Evolutionary conservation across 2,329 filamentous ascomycete genomes (phyloP).

Genomic region (Juglanconis oblonga): DNA sequence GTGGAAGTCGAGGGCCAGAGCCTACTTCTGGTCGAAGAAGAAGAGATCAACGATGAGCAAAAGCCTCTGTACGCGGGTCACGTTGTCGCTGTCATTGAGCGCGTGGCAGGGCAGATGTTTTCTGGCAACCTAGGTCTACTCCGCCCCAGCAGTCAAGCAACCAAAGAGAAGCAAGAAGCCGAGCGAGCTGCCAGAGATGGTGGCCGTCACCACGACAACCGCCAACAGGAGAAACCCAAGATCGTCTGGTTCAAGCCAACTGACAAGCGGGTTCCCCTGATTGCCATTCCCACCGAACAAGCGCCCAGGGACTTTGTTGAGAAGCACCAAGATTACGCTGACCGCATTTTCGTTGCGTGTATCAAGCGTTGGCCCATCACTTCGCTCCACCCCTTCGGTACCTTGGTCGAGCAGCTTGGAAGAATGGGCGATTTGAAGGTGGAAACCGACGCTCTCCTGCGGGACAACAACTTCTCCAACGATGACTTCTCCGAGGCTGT

Average conservation of each 20-base stretch:
- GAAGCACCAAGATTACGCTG: conserved; percentile 95
- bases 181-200: conserved; percentile 91
- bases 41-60: conserved; percentile 97
- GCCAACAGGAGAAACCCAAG: conserved; percentile 94
- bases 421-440: conserved; percentile 97
- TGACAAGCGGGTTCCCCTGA: conserved; percentile 96
- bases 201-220: conserved; percentile 71
- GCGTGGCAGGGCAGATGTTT: conserved; percentile 98
- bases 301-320: conserved; percentile 97
- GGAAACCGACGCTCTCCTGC: conserved; percentile 92
- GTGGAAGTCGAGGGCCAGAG: conserved; percentile 98
- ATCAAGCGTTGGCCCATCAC: conserved; percentile 99
- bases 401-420: conserved; percentile 92
- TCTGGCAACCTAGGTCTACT: conserved; percentile 92
- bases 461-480: conserved; percentile 97
- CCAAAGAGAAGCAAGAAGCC: conserved; percentile 98
- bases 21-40: conserved; percentile 92
- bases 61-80: conserved; percentile 97
- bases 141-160: conserved; percentile 94
- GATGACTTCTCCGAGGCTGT: conserved; percentile 98
- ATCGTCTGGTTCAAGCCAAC: conserved; percentile 99
- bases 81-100: conserved; percentile 95
- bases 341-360: conserved; percentile 96
- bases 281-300: conserved; percentile 97
- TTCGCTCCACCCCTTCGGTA: conserved; percentile 97